These are phyloP conservation scores for Diaporthe sp. DNA, from an alignment of 2,329 filamentous ascomycete genomes.

Conservation along the genomic window DNA sequence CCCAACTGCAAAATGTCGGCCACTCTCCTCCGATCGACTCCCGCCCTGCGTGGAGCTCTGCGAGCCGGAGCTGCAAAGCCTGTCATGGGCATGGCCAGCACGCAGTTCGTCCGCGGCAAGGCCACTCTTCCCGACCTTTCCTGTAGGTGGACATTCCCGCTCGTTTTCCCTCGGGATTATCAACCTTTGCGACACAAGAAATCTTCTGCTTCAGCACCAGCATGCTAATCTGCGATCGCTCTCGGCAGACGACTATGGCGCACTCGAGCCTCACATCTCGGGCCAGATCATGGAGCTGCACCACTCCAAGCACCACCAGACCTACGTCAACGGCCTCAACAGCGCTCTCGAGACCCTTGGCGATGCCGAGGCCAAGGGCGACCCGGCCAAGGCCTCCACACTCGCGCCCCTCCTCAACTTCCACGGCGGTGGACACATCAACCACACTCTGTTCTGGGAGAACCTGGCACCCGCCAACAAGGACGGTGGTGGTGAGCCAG, in stretches of 20 bases:
- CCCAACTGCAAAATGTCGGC: slow-evolving; percentile 74
- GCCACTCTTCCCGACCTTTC: slow-evolving; percentile 92
- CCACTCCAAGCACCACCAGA: slow-evolving; percentile 82
- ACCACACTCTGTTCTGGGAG: slow-evolving; percentile 94
- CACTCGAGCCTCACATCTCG: slow-evolving; percentile 86
- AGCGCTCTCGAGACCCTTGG: slow-evolving; percentile 69
- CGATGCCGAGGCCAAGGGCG: slow-evolving; percentile 72
- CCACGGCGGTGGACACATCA: slow-evolving; percentile 92
- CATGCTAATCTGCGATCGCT: neutral
- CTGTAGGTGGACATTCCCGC: slow-evolving; percentile 51
- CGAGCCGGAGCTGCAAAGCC: slow-evolving; percentile 73
- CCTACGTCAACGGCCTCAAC: slow-evolving; percentile 83
- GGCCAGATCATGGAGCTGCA: slow-evolving; percentile 85
- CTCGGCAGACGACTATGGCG: slow-evolving; percentile 88
- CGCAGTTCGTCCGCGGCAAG: slow-evolving; percentile 85
- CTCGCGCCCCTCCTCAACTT: slow-evolving; percentile 75
- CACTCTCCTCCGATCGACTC: slow-evolving; percentile 77
- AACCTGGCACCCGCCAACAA: slow-evolving; percentile 78
- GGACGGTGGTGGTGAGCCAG: slow-evolving; percentile 69
- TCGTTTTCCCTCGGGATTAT: neutral
- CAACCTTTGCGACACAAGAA: neutral
- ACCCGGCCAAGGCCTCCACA: slow-evolving; percentile 59
- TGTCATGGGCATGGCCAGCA: slow-evolving; percentile 73
- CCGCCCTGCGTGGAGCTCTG: slow-evolving; percentile 76
- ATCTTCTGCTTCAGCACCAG: neutral